A percentile compares a stretch with the other conserved stretches of the same genome.
These are phyloP conservation scores for Catunica adiposa DNA, from an alignment of 2,329 filamentous ascomycete genomes.

Conservation along the genomic window DNA sequence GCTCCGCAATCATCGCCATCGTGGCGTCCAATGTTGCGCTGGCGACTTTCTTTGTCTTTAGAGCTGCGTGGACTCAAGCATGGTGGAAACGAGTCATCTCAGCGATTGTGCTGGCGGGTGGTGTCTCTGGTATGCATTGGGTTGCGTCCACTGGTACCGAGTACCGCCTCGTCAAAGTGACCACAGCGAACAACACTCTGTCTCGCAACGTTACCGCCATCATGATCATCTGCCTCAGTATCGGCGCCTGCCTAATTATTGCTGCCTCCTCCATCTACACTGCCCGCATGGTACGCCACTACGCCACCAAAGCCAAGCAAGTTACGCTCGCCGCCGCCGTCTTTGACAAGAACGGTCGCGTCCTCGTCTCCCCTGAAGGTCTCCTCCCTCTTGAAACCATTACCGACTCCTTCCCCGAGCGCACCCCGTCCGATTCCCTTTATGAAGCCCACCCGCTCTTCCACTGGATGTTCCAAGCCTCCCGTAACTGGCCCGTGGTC, in stretches of 20 bases:
- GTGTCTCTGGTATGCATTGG: slow-evolving; percentile 85
- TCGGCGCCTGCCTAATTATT: slow-evolving; percentile 44
- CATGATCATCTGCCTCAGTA: slow-evolving; percentile 53
- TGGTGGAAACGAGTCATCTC: slow-evolving; percentile 63
- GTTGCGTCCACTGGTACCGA: slow-evolving; percentile 54
- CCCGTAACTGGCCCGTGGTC: slow-evolving; percentile 58
- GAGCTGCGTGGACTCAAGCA: slow-evolving; percentile 58
- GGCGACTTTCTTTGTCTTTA: slow-evolving; percentile 60
- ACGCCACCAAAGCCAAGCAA: slow-evolving; percentile 43
- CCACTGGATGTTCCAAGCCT: slow-evolving; percentile 73
- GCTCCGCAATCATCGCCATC: too few species aligned
- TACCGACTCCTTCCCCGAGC: slow-evolving; percentile 56
- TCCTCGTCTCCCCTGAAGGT: too few species aligned
- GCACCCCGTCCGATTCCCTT: slow-evolving; percentile 51
- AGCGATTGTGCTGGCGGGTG: too few species aligned
- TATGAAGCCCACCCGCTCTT: slow-evolving; percentile 63
- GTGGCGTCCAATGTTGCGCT: slow-evolving; percentile 51
- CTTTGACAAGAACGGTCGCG: slow-evolving; percentile 50
- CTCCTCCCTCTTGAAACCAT: too few species aligned
- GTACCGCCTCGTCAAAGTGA: slow-evolving; percentile 41
- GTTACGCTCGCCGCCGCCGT: slow-evolving; percentile 43
- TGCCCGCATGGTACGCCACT: slow-evolving; percentile 34
- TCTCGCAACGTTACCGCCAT: slow-evolving; percentile 52
- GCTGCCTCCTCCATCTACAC: slow-evolving; percentile 38
- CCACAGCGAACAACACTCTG: slow-evolving; percentile 25